These are phyloP conservation scores for Leptosphaerulina australis DNA, from an alignment of 2,329 filamentous ascomycete genomes.

Conservation along the genomic window DNA sequence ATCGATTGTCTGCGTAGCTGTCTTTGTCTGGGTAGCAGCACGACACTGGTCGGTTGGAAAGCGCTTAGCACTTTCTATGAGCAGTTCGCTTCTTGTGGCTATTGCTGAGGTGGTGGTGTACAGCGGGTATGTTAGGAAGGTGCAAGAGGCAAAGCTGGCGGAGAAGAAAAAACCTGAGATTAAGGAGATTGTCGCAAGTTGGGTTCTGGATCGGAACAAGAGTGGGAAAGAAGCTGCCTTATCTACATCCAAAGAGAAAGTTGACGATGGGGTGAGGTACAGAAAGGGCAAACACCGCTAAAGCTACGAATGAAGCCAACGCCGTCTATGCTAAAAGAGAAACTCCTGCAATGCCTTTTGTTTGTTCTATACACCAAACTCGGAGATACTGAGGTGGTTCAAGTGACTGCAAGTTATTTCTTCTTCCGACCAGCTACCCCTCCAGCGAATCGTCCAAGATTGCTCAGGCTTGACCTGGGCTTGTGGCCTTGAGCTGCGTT, in stretches of 20 bases:
- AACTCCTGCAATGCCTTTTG: constrained; percentile 35
- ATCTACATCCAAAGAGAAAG: constrained; percentile 30
- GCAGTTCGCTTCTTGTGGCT: constrained; percentile 71
- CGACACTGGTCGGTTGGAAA: constrained; percentile 76
- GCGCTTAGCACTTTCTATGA: constrained; percentile 72
- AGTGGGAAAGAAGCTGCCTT: constrained; percentile 19
- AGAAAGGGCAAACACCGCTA: constrained; percentile 55
- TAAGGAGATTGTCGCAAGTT: constrained; percentile 73
- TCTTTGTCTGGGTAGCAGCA: constrained; percentile 77
- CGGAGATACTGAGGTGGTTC: background rate
- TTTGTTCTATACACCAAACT: constrained; percentile 13
- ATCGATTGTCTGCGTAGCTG: constrained; percentile 79
- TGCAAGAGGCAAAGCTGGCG: constrained; percentile 69
- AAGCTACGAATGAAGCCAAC: constrained; percentile 21
- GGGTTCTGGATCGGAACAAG: constrained; percentile 59
- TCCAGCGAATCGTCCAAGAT: constrained; percentile 54
- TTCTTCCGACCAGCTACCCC: constrained; percentile 48
- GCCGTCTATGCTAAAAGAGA: constrained; percentile 19
- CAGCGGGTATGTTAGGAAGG: constrained; percentile 72
- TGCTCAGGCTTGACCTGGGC: constrained; percentile 51
- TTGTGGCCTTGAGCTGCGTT: constrained; percentile 39
- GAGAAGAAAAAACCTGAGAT: constrained; percentile 67
- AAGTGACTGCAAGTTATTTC: constrained; percentile 30
- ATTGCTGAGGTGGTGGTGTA: constrained; percentile 81
- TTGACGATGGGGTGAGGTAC: constrained; percentile 45